Evolutionary conservation across 2,329 filamentous ascomycete genomes (phyloP), one percentile per base, ranked within the genome.

Genomic region (Pseudogymnoascus sp.): DNA sequence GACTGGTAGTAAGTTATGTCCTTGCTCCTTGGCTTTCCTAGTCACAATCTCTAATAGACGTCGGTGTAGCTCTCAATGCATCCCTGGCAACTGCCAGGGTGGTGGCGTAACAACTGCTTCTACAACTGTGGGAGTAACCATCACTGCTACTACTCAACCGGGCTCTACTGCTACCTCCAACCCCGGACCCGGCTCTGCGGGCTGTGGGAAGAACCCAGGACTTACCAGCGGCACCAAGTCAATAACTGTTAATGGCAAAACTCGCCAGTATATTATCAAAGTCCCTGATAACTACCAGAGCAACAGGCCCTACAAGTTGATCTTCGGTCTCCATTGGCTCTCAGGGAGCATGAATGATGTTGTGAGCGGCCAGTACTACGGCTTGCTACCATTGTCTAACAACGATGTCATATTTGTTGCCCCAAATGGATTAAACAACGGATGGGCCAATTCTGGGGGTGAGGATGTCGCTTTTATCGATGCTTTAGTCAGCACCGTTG

Each of bases 301-400:
- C 45, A 74, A 66, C 65, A 72, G 72, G 23, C 71, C 73, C 1
- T 76, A 80, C 69, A 74, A 74, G 41, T 72, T 80, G 37, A 75
- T 81, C 64, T 79, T 79, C 66, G 74, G 72, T 21, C 70, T 75
- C 57, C 79, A 81, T 69, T 76, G 73, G 71, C 75, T 77, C 39
- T 73, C 73, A 62, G 77, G 77, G 34, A 77, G 67, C 67, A 77
- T 76, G 69, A 65, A 71, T 61, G 70, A 76, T 63, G 73, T 80
- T 28, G 75, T 71, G 41, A 70, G 69, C 31, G 74, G 75, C 8
- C 69, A 70, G 2, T 75, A 73, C 66, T 76, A 75, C 60, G 74
- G 74, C 28, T 67, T 77, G 16, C 69, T 68, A 48, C 64, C 67
- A n/a, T 68, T 73, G 4, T 69, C 71, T 6, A 67, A 70, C 45